phyloP scores from a whole-genome alignment of 2,329 filamentous ascomycete species.

The Aspergillus cejpii region DNA sequence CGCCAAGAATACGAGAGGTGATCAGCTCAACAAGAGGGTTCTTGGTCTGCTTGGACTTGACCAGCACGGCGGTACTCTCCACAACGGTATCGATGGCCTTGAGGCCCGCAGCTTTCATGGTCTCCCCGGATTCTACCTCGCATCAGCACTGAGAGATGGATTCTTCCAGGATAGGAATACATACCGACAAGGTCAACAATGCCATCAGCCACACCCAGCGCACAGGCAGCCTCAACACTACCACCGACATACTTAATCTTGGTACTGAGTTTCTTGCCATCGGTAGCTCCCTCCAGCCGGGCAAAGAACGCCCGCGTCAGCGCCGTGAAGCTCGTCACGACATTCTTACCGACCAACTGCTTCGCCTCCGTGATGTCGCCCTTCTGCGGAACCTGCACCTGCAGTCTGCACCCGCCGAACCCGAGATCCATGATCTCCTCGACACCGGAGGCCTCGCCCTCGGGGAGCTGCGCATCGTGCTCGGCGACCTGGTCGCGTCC shows the following conservation, averaged over 20 bases:
- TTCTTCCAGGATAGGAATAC: constrained; percentile 40
- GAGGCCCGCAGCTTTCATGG: constrained; percentile 91
- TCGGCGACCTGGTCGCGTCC: constrained; percentile 88
- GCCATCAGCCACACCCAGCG: constrained; percentile 88
- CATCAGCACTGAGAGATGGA: too few species aligned
- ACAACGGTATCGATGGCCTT: constrained; percentile 93
- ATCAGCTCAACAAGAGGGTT: constrained; percentile 81
- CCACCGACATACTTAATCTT: constrained; percentile 92
- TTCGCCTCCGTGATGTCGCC: constrained; percentile 62
- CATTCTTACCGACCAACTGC: constrained; percentile 83
- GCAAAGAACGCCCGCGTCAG: constrained; percentile 79
- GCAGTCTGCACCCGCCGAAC: constrained; percentile 85
- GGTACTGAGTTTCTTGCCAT: constrained; percentile 53
- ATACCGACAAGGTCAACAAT: constrained; percentile 94
- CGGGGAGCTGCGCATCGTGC: constrained; percentile 58
- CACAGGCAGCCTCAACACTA: constrained; percentile 94
- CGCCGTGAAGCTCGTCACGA: constrained; percentile 91
- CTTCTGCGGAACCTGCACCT: constrained; percentile 93
- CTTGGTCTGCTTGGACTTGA: constrained; percentile 79
- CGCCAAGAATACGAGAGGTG: constrained; percentile 76
- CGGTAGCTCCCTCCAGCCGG: constrained; percentile 55
- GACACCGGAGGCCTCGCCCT: constrained; percentile 51
- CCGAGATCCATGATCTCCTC: constrained; percentile 84
- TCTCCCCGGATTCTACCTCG: constrained; percentile 80
- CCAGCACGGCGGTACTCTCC: constrained; percentile 77